Evolutionary conservation across 805 yeast genomes (phyloP).

Genomic region (Yarrowia phangngaensis): DNA sequence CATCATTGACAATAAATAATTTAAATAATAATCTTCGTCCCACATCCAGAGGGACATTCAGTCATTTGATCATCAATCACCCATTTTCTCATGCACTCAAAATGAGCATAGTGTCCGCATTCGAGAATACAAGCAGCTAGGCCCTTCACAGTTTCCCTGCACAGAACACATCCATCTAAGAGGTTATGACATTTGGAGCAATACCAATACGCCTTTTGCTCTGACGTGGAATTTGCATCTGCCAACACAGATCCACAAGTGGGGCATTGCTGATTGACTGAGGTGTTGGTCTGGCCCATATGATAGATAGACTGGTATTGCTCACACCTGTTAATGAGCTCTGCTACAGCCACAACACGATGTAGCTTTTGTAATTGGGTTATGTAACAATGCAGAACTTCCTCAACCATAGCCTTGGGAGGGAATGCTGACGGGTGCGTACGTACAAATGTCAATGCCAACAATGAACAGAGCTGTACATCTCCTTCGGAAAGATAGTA

Average conservation of each 20-base stretch:
- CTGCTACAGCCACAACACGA: slow-evolving; percentile 19
- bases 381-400: slow-evolving; percentile 12
- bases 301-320: slow-evolving; percentile 12
- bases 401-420: slow-evolving; percentile 41
- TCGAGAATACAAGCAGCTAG: slow-evolving; percentile 54
- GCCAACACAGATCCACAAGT: slow-evolving; percentile 4
- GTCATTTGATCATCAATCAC: slow-evolving; percentile 56
- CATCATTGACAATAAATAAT: slow-evolving; percentile 5
- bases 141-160: slow-evolving; percentile 74
- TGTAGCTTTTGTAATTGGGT: slow-evolving; percentile 16
- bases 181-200: slow-evolving; percentile 65
- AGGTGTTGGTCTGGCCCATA: slow-evolving; percentile 24
- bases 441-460: slow-evolving; percentile 53
- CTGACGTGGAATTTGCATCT: slow-evolving; percentile 3
- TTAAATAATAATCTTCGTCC: slow-evolving; percentile 13
- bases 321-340: slow-evolving; percentile 10
- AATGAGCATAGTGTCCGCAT: slow-evolving; percentile 89
- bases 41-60: slow-evolving; percentile 80
- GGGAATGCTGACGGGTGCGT: slow-evolving; percentile 39
- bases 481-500: slow-evolving; percentile 63
- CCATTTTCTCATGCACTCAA: slow-evolving; percentile 76
- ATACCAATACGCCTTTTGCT: slow-evolving; percentile 55
- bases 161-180: slow-evolving; percentile 69
- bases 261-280: slow-evolving; percentile 10
- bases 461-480: slow-evolving; percentile 54